These are phyloP conservation scores for Alternaria metachromatica DNA, from an alignment of 2,329 filamentous ascomycete species.

Conservation along the genomic window DNA sequence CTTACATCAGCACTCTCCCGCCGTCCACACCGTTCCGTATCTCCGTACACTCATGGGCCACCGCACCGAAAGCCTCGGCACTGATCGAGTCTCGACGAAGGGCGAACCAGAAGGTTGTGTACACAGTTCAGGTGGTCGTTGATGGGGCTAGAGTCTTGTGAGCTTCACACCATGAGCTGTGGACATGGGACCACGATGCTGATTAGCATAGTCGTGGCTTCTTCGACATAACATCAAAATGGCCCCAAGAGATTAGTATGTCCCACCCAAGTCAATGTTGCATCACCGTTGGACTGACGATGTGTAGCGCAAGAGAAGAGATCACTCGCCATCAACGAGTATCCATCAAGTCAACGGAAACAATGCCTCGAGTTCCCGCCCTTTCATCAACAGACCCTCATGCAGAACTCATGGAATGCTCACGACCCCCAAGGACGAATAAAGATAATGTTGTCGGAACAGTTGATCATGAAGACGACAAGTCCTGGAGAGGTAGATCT, in stretches of 20 bases:
- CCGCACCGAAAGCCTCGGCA: slow-evolving; percentile 30
- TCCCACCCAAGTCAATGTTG: neutral
- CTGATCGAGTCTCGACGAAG: slow-evolving; percentile 36
- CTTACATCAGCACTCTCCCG: slow-evolving; percentile 37
- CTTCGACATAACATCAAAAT: slow-evolving; percentile 34
- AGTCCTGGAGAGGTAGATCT: slow-evolving; percentile 50
- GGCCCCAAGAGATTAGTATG: slow-evolving; percentile 44
- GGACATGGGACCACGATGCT: slow-evolving; percentile 27
- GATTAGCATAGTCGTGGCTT: slow-evolving; percentile 33
- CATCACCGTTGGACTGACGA: neutral
- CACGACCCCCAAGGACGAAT: slow-evolving; percentile 76
- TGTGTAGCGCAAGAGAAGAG: slow-evolving; percentile 35
- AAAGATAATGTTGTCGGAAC: slow-evolving; percentile 73
- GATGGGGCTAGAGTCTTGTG: slow-evolving; percentile 41
- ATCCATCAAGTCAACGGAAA: slow-evolving; percentile 62
- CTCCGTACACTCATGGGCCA: slow-evolving; percentile 45
- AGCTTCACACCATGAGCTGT: slow-evolving; percentile 7
- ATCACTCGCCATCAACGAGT: slow-evolving; percentile 31
- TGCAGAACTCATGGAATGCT: slow-evolving; percentile 74
- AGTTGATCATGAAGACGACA: slow-evolving; percentile 62
- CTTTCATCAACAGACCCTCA: slow-evolving; percentile 73
- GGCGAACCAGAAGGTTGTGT: slow-evolving; percentile 34
- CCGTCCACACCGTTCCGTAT: slow-evolving; percentile 41
- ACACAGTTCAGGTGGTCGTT: slow-evolving; percentile 37
- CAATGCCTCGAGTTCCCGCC: slow-evolving; percentile 70